A percentile compares a stretch with the other conserved stretches of the same genome.
Conservation (phyloP, 768 basidiomycete genomes). For the Harrya chromipes region DNA sequence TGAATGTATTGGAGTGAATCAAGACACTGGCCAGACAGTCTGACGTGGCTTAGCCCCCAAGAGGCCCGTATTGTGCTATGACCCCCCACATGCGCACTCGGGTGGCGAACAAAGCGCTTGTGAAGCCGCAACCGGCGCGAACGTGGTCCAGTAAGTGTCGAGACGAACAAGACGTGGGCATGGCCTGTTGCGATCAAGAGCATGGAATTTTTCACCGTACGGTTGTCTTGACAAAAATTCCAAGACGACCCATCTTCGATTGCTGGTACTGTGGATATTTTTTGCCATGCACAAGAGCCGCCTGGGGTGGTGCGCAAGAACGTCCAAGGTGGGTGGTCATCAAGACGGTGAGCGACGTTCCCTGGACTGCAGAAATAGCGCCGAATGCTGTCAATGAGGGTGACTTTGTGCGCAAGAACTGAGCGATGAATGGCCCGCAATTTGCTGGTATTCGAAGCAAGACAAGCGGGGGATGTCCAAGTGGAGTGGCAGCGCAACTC, state of each 20-base stretch:
- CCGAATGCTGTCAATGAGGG: not conserved
- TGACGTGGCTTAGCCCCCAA: constrained; percentile 10
- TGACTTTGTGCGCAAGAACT: constrained; percentile 6
- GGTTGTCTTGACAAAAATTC: not conserved
- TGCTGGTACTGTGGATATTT: constrained; percentile 15
- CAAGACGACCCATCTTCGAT: too few species aligned
- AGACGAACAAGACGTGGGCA: constrained; percentile 10
- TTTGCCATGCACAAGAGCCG: constrained; percentile 3
- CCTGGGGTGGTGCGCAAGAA: not conserved
- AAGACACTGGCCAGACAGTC: constrained; percentile 29
- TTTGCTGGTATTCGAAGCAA: not conserved
- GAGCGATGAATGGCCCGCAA: constrained; percentile 4
- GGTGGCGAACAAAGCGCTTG: constrained; percentile 15
- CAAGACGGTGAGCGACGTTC: constrained; percentile 9
- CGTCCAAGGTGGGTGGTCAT: not conserved
- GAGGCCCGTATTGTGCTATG: constrained; percentile 1
- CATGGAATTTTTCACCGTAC: constrained; percentile 28
- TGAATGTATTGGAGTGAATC: constrained; percentile 27
- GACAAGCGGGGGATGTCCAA: not conserved
- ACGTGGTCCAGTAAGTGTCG: constrained; percentile 1
- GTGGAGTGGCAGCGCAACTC: not conserved
- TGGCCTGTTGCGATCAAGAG: constrained; percentile 9
- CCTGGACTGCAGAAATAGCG: not conserved
- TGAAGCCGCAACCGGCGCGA: constrained; percentile 11
- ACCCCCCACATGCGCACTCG: not conserved